Percentiles rank a stretch among this genome's conserved stretches.
phyloP scores from a whole-genome alignment of 2,329 filamentous ascomycete genomes.

The Xylaria sp. region DNA sequence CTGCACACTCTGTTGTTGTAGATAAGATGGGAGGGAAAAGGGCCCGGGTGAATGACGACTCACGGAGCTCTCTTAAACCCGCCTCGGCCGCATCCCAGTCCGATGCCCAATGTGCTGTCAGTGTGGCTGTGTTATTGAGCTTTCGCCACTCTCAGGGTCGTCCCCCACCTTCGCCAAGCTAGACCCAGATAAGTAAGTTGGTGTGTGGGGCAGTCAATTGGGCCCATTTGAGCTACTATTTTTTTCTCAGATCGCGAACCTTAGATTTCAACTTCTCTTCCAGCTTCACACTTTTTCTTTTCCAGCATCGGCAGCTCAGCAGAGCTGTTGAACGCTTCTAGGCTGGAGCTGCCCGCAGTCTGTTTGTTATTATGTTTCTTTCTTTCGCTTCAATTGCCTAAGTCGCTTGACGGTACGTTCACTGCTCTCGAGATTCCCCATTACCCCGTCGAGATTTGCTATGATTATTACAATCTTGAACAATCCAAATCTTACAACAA shows the following conservation, averaged over 20 bases:
- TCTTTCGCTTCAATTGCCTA: slow-evolving; percentile 21
- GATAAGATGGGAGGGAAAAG: slow-evolving; percentile 19
- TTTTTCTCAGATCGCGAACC: slow-evolving; percentile 34
- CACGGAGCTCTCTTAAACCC: slow-evolving; percentile 30
- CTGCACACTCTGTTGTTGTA: slow-evolving; percentile 24
- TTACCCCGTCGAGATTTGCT: slow-evolving; percentile 45
- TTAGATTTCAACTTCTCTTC: slow-evolving; percentile 17
- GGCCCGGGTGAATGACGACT: slow-evolving; percentile 28
- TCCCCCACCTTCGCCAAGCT: slow-evolving; percentile 29
- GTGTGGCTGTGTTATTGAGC: slow-evolving; percentile 36
- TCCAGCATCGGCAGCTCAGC: slow-evolving; percentile 24
- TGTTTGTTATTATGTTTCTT: neutral
- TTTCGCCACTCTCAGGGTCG: slow-evolving; percentile 35
- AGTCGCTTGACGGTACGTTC: slow-evolving; percentile 10
- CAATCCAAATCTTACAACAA: slow-evolving; percentile 74
- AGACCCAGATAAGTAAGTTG: neutral
- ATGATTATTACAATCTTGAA: slow-evolving; percentile 61
- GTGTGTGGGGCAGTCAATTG: slow-evolving; percentile 26
- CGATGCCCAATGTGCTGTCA: slow-evolving; percentile 16
- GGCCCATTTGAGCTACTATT: slow-evolving; percentile 26
- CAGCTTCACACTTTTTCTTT: slow-evolving; percentile 28
- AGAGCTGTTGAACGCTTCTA: neutral
- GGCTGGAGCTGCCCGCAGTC: neutral
- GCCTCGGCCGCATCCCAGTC: slow-evolving; percentile 15
- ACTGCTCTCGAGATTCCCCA: neutral